A percentile compares a stretch with the other conserved stretches of the same genome.
phyloP scores from a whole-genome alignment of 345 rosid species.

The Arabidopsis thaliana region DNA sequence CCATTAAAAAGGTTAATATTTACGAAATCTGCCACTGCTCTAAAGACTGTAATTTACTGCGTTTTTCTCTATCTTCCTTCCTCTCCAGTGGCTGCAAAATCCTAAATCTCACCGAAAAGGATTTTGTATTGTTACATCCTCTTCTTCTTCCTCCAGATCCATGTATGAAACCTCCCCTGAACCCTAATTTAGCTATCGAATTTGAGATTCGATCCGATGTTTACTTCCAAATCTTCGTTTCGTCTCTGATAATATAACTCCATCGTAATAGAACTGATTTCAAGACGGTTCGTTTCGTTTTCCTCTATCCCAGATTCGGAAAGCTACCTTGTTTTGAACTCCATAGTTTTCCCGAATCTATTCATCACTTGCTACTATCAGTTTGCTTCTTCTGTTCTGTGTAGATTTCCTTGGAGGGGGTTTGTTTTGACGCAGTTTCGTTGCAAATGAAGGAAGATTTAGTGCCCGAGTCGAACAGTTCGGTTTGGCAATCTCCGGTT shows the following conservation, averaged over 20 bases:
- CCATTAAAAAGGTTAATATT: background rate
- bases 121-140: background rate
- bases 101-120: conserved; percentile 3
- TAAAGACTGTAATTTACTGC: conserved; percentile 28
- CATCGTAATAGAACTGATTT: conserved; percentile 25
- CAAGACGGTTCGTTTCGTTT: conserved; percentile 30
- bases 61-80: conserved; percentile 23
- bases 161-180: conserved; percentile 25
- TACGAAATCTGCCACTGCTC: conserved; percentile 48
- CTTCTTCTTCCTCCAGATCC: conserved; percentile 36
- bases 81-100: conserved; percentile 35
- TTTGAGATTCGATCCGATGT: conserved; percentile 12
- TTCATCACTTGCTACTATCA: conserved; percentile 8
- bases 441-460: conserved; percentile 67
- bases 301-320: conserved; percentile 7
- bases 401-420: background rate
- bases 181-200: conserved; percentile 27
- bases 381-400: conserved; percentile 10
- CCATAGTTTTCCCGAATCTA: conserved; percentile 10
- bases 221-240: conserved; percentile 28
- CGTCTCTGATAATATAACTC: conserved; percentile 9
- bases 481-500: conserved; percentile 45
- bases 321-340: background rate
- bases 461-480: conserved; percentile 45
- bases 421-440: conserved; percentile 44